phyloP scores from a whole-genome alignment of 2,329 filamentous ascomycete species.

The Colletotrichum chrysophilum region DNA sequence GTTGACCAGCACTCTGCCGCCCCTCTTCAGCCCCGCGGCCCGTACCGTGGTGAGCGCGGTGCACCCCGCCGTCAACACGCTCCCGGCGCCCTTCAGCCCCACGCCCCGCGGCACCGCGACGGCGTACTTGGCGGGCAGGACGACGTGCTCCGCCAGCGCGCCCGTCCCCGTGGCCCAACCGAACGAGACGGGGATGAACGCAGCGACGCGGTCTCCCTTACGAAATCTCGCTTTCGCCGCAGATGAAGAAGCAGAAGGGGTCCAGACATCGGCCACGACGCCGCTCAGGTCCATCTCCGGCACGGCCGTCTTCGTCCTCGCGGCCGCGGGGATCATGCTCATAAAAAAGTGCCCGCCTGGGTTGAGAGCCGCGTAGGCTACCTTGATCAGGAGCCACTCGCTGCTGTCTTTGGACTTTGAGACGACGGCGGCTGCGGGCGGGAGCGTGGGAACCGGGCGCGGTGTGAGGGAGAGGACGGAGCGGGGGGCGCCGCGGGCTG shows the following conservation, averaged over 20 bases:
- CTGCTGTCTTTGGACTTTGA: conserved; percentile 23
- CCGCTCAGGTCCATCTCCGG: conserved; percentile 52
- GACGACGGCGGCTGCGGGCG: conserved; percentile 30
- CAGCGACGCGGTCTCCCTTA: conserved; percentile 40
- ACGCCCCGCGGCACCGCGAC: conserved; percentile 34
- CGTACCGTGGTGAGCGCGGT: conserved; percentile 43
- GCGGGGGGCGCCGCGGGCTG: conserved; percentile 30
- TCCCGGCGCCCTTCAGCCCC: conserved; percentile 37
- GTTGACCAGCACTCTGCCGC: conserved; percentile 51
- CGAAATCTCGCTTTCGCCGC: conserved; percentile 16
- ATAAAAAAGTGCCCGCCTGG: conserved; percentile 47
- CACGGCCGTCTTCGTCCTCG: conserved; percentile 37
- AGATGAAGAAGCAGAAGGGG: conserved; percentile 21
- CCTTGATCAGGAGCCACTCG: conserved; percentile 43
- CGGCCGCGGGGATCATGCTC: conserved; percentile 42
- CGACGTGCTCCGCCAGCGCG: conserved; percentile 44
- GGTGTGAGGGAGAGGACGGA: conserved; percentile 30
- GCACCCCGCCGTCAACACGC: conserved; percentile 40
- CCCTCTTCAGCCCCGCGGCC: conserved; percentile 39
- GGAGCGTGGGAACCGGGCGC: conserved; percentile 27
- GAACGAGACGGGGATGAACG: conserved; percentile 39
- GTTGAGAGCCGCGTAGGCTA: conserved; percentile 50
- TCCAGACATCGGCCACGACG: conserved; percentile 39
- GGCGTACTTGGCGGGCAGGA: conserved; percentile 37
- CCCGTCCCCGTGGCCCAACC: conserved; percentile 39